Percentiles rank a stretch among this genome's conserved stretches.
phyloP scores from a whole-genome alignment of 2,329 filamentous ascomycete species.

The Paracoccidioides brasiliensis region DNA sequence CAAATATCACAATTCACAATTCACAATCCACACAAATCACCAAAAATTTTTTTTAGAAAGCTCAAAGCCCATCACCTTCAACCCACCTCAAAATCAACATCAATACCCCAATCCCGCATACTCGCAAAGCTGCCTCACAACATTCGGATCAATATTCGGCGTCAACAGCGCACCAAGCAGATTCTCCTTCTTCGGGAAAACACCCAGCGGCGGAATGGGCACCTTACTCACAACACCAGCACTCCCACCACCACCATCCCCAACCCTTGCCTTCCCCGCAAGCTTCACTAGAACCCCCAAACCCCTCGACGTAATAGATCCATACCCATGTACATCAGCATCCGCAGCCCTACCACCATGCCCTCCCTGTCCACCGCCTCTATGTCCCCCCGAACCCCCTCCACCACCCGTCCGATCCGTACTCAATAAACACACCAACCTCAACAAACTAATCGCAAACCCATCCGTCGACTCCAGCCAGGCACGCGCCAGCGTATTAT shows the following conservation, averaged over 20 bases:
- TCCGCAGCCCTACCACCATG: constrained; percentile 30
- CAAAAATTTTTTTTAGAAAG: neutral
- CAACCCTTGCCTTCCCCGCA: constrained; percentile 49
- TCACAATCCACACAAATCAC: too few relatives aligned
- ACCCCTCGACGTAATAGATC: constrained; percentile 51
- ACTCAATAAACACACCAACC: constrained; percentile 60
- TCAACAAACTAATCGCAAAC: constrained; percentile 67
- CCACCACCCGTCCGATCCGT: constrained; percentile 39
- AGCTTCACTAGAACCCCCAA: constrained; percentile 55
- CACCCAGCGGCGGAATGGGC: constrained; percentile 43
- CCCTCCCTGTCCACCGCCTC: too few relatives aligned
- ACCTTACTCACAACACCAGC: neutral
- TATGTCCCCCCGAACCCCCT: too few relatives aligned
- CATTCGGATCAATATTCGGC: constrained; percentile 47
- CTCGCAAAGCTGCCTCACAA: constrained; percentile 55
- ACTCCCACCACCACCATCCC: constrained; percentile 35
- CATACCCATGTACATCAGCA: constrained; percentile 29
- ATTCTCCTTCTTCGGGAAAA: constrained; percentile 53
- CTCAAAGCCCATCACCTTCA: too few relatives aligned
- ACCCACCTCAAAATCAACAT: neutral
- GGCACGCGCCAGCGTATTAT: constrained; percentile 55
- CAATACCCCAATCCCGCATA: constrained; percentile 44
- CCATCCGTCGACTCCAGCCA: constrained; percentile 80
- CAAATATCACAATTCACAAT: too few relatives aligned
- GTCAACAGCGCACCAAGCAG: constrained; percentile 56